Percentiles rank a stretch among this genome's conserved stretches.
These are phyloP conservation scores for Emmonsia crescens DNA, from an alignment of 2,329 filamentous ascomycete species.

Conservation along the genomic window DNA sequence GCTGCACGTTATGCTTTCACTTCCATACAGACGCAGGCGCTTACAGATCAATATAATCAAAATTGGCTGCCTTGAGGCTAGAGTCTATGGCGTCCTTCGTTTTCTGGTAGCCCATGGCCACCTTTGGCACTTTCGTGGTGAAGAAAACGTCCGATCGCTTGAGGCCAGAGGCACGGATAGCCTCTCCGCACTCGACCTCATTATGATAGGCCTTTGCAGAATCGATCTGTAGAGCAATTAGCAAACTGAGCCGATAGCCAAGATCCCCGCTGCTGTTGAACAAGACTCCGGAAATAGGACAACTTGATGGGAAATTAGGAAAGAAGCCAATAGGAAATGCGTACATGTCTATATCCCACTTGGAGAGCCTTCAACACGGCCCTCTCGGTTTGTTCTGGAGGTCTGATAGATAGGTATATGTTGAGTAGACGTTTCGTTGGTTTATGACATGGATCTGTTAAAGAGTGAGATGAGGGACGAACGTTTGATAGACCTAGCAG, in stretches of 20 bases:
- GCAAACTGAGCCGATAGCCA: background rate
- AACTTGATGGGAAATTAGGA: background rate
- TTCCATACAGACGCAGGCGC: background rate
- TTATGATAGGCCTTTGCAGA: conserved; percentile 49
- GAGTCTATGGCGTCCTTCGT: conserved; percentile 53
- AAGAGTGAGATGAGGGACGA: conserved; percentile 7
- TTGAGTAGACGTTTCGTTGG: background rate
- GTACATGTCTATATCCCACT: conserved; percentile 47
- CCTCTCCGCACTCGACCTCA: conserved; percentile 44
- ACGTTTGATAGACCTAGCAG: conserved; percentile 32
- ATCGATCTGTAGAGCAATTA: conserved; percentile 37
- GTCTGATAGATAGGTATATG: conserved; percentile 27
- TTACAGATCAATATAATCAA: conserved; percentile 58
- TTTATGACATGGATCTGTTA: background rate
- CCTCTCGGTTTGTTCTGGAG: conserved; percentile 45
- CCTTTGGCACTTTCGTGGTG: conserved; percentile 49
- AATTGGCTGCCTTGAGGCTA: conserved; percentile 50
- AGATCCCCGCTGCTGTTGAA: background rate
- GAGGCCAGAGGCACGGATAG: conserved; percentile 42
- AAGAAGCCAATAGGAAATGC: conserved; percentile 8
- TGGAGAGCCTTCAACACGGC: conserved; percentile 48
- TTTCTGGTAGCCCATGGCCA: conserved; percentile 49
- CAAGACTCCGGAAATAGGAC: background rate
- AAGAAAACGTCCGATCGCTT: conserved; percentile 50
- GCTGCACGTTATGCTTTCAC: background rate